These are phyloP conservation scores for Graphilbum fragrans DNA, from an alignment of 2,329 filamentous ascomycete genomes.

Conservation along the genomic window DNA sequence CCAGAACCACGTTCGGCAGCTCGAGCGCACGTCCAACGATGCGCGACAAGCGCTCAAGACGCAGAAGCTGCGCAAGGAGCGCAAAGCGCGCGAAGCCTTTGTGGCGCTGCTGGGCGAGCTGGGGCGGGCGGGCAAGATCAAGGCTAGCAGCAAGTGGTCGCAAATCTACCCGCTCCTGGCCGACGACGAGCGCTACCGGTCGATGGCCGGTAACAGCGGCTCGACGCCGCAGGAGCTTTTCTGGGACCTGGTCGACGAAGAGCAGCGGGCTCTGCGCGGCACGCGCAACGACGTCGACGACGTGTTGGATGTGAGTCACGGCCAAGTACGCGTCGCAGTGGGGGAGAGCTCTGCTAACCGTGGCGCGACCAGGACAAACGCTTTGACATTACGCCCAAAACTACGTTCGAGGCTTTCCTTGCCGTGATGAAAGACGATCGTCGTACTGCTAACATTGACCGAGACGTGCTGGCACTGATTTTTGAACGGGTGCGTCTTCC, in stretches of 20 bases:
- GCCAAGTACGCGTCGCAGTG: background rate
- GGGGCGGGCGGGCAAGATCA: conserved; percentile 65
- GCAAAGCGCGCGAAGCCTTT: conserved; percentile 77
- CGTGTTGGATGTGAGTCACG: conserved; percentile 74
- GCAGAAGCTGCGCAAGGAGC: conserved; percentile 66
- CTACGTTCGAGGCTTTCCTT: conserved; percentile 80
- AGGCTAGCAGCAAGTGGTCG: conserved; percentile 83
- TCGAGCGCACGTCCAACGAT: conserved; percentile 88
- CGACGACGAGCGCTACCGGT: conserved; percentile 69
- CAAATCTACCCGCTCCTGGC: conserved; percentile 64
- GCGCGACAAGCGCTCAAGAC: conserved; percentile 79
- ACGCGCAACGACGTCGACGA: conserved; percentile 76
- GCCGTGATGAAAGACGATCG: conserved; percentile 72
- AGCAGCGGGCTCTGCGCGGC: conserved; percentile 74
- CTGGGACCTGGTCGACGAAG: conserved; percentile 90
- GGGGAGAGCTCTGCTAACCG: background rate
- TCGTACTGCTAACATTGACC: conserved; percentile 77
- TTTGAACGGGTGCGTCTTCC: conserved; percentile 60
- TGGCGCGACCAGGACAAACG: conserved; percentile 62
- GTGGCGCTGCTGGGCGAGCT: conserved; percentile 63
- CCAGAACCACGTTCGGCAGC: conserved; percentile 84
- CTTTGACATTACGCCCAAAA: conserved; percentile 80
- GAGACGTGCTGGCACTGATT: conserved; percentile 65
- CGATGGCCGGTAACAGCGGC: conserved; percentile 72
- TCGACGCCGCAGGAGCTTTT: conserved; percentile 86